phyloP scores from a whole-genome alignment of 352 stramenopile genomes.

The Phytophthora capsici region DNA sequence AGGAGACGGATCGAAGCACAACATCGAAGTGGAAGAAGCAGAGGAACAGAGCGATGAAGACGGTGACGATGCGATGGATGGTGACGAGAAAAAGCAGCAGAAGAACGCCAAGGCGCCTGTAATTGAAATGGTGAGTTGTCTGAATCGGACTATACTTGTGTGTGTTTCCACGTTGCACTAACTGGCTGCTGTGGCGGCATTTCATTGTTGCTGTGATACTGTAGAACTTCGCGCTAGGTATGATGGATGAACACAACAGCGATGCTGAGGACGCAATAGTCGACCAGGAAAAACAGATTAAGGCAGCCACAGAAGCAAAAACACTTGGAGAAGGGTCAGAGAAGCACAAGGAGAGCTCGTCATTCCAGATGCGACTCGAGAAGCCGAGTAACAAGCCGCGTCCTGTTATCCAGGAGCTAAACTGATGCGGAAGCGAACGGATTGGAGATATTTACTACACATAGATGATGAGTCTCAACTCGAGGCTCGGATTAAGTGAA shows the following conservation, averaged over 20 bases:
- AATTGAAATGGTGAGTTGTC: constrained; percentile 78
- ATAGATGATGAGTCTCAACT: background rate
- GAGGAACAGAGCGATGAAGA: constrained; percentile 35
- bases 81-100: constrained; percentile 24
- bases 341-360: constrained; percentile 8
- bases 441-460: constrained; percentile 36
- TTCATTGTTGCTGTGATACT: background rate
- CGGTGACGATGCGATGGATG: constrained; percentile 25
- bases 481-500: constrained; percentile 25
- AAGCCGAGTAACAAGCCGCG: constrained; percentile 47
- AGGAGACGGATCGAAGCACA: constrained; percentile 69
- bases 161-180: background rate
- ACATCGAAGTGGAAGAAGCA: constrained; percentile 68
- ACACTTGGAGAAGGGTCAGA: constrained; percentile 12
- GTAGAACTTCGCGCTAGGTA: constrained; percentile 80
- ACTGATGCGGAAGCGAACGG: constrained; percentile 36
- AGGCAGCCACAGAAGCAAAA: constrained; percentile 22
- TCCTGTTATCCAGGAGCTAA: constrained; percentile 81
- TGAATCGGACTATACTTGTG: too few species aligned
- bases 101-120: constrained; percentile 45
- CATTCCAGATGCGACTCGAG: constrained; percentile 46
- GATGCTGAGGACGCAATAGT: constrained; percentile 31
- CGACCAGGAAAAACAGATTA: constrained; percentile 37
- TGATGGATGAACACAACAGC: constrained; percentile 59
- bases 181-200: background rate